A percentile compares a stretch with the other conserved stretches of the same genome.
phyloP scores from a whole-genome alignment of 495 filamentous ascomycete genomes.

The Aspergillus ellipticus region DNA sequence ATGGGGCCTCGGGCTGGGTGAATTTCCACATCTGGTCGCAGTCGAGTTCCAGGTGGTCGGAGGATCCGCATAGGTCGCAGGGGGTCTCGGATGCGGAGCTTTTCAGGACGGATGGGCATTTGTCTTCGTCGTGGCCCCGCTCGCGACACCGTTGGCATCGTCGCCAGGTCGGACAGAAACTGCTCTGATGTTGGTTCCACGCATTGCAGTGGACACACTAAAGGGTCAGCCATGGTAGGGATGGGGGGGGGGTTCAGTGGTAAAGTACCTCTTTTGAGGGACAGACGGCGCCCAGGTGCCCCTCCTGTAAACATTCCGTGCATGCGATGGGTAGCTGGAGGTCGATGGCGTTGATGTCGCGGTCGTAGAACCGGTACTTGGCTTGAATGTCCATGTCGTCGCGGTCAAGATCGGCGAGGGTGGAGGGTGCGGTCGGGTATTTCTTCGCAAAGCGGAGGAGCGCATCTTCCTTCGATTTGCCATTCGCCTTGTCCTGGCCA shows the following conservation, averaged over 20 bases:
- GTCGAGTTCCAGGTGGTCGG: slow-evolving; percentile 38
- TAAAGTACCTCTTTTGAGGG: slow-evolving; percentile 41
- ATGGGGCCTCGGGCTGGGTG: slow-evolving; percentile 20
- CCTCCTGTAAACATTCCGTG: slow-evolving; percentile 41
- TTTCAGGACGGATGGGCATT: slow-evolving; percentile 40
- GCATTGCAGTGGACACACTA: slow-evolving; percentile 41
- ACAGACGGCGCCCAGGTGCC: slow-evolving; percentile 45
- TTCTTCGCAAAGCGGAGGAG: slow-evolving; percentile 31
- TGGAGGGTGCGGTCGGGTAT: slow-evolving; percentile 34
- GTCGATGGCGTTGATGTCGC: slow-evolving; percentile 59
- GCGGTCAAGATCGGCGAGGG: slow-evolving; percentile 40
- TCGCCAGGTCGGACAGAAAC: slow-evolving; percentile 37
- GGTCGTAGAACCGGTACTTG: slow-evolving; percentile 49
- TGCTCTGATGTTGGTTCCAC: slow-evolving; percentile 38
- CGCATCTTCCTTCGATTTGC: slow-evolving; percentile 35
- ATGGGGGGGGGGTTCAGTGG: slow-evolving; percentile 4
- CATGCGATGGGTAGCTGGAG: slow-evolving; percentile 59
- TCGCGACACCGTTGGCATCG: slow-evolving; percentile 46
- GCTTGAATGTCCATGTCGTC: slow-evolving; percentile 42
- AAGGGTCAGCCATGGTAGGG: slow-evolving; percentile 8
- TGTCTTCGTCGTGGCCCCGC: slow-evolving; percentile 36
- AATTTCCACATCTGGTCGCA: slow-evolving; percentile 43
- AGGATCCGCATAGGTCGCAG: slow-evolving; percentile 44
- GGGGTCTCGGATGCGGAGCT: slow-evolving; percentile 34
- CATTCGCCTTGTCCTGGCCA: slow-evolving; percentile 2